Percentiles rank a stretch among this genome's conserved stretches.
These are phyloP conservation scores for Komagataella mondaviorum DNA, from an alignment of 805 yeast species.

Conservation along the genomic window DNA sequence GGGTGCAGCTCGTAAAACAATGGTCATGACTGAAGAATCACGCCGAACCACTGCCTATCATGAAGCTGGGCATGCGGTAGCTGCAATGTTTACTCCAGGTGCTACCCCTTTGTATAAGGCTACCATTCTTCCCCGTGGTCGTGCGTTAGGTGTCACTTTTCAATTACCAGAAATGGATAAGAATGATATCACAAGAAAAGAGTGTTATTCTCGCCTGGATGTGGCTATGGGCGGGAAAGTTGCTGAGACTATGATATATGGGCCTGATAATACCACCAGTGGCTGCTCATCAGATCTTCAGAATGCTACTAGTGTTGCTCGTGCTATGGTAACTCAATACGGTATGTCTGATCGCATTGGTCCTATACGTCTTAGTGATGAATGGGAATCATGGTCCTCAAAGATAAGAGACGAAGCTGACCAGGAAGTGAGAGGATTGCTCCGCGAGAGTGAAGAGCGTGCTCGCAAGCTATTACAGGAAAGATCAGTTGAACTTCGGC, in stretches of 20 bases:
- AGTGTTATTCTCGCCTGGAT: conserved; percentile 83
- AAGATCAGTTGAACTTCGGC: conserved; percentile 55
- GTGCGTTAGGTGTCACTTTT: conserved; percentile 94
- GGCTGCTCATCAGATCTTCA: conserved; percentile 91
- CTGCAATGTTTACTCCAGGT: conserved; percentile 89
- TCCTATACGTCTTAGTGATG: conserved; percentile 78
- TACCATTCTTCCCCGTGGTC: conserved; percentile 91
- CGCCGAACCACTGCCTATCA: conserved; percentile 93
- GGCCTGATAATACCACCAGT: conserved; percentile 83
- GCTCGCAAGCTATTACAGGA: conserved; percentile 55
- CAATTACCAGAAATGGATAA: conserved; percentile 98
- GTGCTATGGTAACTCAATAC: conserved; percentile 93
- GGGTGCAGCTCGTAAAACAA: conserved; percentile 96
- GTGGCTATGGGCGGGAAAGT: conserved; percentile 99
- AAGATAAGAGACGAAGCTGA: conserved; percentile 83
- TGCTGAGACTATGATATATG: conserved; percentile 90
- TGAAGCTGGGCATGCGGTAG: conserved; percentile 98
- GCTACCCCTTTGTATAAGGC: conserved; percentile 96
- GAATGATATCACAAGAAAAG: conserved; percentile 80
- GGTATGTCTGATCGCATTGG: conserved; percentile 96
- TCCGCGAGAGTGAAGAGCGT: conserved; percentile 68
- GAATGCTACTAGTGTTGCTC: conserved; percentile 82
- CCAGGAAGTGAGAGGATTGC: conserved; percentile 69
- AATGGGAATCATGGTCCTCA: conserved; percentile 94
- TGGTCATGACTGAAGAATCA: conserved; percentile 94